Conservation (phyloP, 2,329 filamentous ascomycete species). For the Fusarium coffeatum region DNA sequence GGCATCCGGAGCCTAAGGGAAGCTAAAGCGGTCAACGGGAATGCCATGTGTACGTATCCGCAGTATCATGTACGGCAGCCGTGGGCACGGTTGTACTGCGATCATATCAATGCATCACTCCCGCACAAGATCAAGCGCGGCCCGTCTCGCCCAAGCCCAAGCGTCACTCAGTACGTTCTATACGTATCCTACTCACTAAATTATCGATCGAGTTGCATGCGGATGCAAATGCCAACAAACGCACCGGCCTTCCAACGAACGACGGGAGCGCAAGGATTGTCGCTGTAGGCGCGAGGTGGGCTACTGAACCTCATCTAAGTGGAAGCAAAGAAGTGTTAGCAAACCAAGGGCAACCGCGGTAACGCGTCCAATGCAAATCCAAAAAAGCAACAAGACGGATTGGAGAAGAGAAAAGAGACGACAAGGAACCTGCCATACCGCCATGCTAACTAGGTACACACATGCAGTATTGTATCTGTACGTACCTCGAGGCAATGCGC, state of each 20-base stretch:
- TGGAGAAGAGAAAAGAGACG: constrained; percentile 46
- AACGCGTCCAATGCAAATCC: constrained; percentile 33
- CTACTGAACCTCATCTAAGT: constrained; percentile 30
- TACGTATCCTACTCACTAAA: constrained; percentile 27
- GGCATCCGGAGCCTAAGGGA: constrained; percentile 40
- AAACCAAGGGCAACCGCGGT: constrained; percentile 34
- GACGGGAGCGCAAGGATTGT: constrained; percentile 34
- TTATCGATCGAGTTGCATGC: constrained; percentile 22
- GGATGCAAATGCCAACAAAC: constrained; percentile 37
- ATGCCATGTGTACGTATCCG: constrained; percentile 37
- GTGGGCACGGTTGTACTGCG: constrained; percentile 30
- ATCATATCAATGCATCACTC: constrained; percentile 37
- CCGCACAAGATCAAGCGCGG: constrained; percentile 35
- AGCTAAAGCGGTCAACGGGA: constrained; percentile 46
- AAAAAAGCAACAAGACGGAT: constrained; percentile 42
- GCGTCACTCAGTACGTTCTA: constrained; percentile 21
- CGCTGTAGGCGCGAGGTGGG: constrained; percentile 38
- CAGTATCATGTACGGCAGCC: constrained; percentile 26
- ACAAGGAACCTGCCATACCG: constrained; percentile 30
- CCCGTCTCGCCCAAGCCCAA: constrained; percentile 36
- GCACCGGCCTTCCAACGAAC: constrained; percentile 24
- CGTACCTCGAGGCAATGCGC: background rate
- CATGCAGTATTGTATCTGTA: constrained; percentile 4
- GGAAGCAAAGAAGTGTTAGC: constrained; percentile 20
- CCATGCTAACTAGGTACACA: constrained; percentile 15